Base-by-base conservation (phyloP, 768 basidiomycete species). In the Lentinus brumalis region DNA sequence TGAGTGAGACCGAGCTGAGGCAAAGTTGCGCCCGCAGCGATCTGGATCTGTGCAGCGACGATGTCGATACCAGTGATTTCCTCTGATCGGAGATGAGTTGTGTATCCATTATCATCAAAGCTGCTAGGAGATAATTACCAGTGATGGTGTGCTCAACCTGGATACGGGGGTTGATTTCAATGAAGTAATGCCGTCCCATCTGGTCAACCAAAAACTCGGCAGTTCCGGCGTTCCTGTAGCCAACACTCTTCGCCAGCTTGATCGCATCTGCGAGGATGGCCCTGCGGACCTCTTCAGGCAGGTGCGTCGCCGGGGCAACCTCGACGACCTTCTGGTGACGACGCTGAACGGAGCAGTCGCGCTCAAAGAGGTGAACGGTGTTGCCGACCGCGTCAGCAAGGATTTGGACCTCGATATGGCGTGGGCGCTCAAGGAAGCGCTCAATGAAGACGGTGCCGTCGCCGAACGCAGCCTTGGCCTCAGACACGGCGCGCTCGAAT, bases 81-180 rank as follows among this genome's bases (percentile, higher is more conserved):
- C 91, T 98, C 97, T 96, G 73, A 31, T 58, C 50, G 42, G 21
- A 11, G 53, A 26, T 21, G 16, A 56, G 44, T 42, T 53, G 47
- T 51, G 30, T 45, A 60, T 30, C 2, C 29, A 50, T 46, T 66
- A 26, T 35, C 39, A 26, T 12, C 29, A 12, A 40, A 45, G 15
- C 15, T 53, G 44, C 15, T 47, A 44, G 31, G 16, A 57, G 60
- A 58, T 5, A 73, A 78, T 54, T 66, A 93, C 94, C 94, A 62
- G 97, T 98, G 74, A 98, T 98, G 58, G 97, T 98, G 77, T 98
- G 97, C 73, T 98, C 97, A 77, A 99, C 97, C 76, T 99, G 97
- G 70, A 99, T 98, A 78, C 97, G 94, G 32, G 97, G 95, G 76
- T 98, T 98, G 69, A 99, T 98, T 77, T 99, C 97, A 71, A 99